Evolutionary conservation across 2,329 filamentous ascomycete genomes (phyloP).

Genomic region (Metarhizium humberi): DNA sequence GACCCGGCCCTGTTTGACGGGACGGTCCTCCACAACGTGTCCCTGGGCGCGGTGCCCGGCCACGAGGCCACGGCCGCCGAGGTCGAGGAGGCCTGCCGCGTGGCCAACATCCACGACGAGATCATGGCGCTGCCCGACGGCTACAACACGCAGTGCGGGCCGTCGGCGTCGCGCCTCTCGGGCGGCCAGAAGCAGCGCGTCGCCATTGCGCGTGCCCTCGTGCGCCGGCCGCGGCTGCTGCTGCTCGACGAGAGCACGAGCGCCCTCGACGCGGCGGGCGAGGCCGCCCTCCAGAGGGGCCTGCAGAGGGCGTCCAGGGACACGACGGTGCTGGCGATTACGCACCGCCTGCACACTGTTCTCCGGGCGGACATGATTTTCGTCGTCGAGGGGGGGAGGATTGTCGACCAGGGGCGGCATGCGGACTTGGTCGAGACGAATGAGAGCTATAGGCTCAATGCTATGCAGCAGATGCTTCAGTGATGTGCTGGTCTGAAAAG

Average conservation of each 20-base stretch:
- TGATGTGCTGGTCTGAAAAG: too few species aligned
- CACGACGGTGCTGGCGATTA: slow-evolving; percentile 14
- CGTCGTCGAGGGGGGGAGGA: slow-evolving; percentile 39
- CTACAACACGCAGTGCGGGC: slow-evolving; percentile 55
- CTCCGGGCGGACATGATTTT: slow-evolving; percentile 59
- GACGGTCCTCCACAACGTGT: slow-evolving; percentile 47
- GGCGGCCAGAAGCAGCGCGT: slow-evolving; percentile 53
- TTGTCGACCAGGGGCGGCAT: neutral
- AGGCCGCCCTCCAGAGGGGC: too few species aligned
- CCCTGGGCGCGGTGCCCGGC: slow-evolving; percentile 44
- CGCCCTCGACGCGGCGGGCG: slow-evolving; percentile 28
- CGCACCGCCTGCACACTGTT: slow-evolving; percentile 42
- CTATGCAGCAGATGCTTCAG: too few species aligned
- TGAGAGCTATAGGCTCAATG: too few species aligned
- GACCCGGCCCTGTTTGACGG: slow-evolving; percentile 51
- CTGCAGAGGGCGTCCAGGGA: slow-evolving; percentile 28
- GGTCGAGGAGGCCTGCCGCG: slow-evolving; percentile 42
- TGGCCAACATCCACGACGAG: slow-evolving; percentile 63
- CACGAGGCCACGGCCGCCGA: slow-evolving; percentile 38
- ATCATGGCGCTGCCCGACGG: slow-evolving; percentile 57
- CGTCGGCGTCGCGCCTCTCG: slow-evolving; percentile 56
- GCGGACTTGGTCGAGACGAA: too few species aligned
- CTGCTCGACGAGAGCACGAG: slow-evolving; percentile 61
- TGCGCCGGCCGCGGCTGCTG: slow-evolving; percentile 51
- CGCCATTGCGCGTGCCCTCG: slow-evolving; percentile 52